These are phyloP conservation scores for Tuber aestivum DNA, from an alignment of 495 filamentous ascomycete species.

Conservation along the genomic window DNA sequence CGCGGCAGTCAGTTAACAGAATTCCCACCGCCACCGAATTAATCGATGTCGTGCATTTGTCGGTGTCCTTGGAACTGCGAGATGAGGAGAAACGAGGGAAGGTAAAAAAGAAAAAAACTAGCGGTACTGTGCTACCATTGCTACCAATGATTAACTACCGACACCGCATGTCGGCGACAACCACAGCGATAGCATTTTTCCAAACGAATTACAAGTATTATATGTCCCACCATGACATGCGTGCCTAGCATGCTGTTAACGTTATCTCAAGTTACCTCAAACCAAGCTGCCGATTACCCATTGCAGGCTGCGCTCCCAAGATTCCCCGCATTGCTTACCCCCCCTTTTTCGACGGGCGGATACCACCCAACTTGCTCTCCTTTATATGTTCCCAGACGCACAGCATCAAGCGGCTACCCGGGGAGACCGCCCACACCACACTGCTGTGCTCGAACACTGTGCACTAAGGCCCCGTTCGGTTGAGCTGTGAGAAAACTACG, in stretches of 20 bases:
- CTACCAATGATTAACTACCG: slow-evolving; percentile 4
- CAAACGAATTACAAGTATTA: background rate
- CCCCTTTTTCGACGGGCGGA: background rate
- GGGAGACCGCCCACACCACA: background rate
- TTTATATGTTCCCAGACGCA: background rate
- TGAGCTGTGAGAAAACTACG: too few relatives aligned
- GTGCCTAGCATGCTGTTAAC: background rate
- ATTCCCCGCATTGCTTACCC: background rate
- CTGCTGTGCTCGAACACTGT: too few relatives aligned
- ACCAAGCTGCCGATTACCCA: background rate
- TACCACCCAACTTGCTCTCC: background rate
- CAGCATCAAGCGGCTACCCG: background rate
- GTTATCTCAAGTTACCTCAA: background rate
- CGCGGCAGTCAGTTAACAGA: background rate
- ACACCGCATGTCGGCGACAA: background rate
- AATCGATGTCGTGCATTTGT: slow-evolving; percentile 2
- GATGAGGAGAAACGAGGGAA: background rate
- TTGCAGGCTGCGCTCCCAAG: background rate
- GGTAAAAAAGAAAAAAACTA: slow-evolving; percentile 2
- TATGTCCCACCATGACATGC: background rate
- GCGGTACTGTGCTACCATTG: background rate
- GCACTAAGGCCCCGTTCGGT: too few relatives aligned
- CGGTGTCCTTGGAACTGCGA: background rate
- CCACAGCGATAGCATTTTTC: background rate
- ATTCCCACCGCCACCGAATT: background rate